Evolutionary conservation across 75 land plant genomes (phyloP).

Genomic region (Ceratopteris richardii): DNA sequence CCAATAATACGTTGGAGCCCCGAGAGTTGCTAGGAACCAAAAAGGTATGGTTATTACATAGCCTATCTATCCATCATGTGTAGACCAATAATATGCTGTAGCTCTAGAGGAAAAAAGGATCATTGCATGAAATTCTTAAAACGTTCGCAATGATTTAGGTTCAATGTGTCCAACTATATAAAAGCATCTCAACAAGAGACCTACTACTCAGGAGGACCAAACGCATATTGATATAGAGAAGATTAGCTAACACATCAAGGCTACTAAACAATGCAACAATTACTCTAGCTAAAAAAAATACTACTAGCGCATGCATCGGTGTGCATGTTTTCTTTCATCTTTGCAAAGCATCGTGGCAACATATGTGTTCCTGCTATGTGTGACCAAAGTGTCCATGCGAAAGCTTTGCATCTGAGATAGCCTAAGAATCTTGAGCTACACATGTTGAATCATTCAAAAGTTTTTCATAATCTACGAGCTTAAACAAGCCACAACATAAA

Average conservation of each 20-base stretch:
- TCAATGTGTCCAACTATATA: constrained; percentile 32
- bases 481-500: no score
- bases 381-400: constrained; percentile 52
- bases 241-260: constrained; percentile 52
- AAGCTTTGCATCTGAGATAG: no score
- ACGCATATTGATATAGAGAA: constrained; percentile 66
- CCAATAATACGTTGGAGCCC: constrained; percentile 42
- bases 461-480: no score
- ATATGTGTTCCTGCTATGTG: constrained; percentile 68
- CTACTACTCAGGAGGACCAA: constrained; percentile 70
- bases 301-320: constrained; percentile 50
- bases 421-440: no score
- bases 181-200: constrained; percentile 60
- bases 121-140: constrained; percentile 17
- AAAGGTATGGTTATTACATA: constrained; percentile 28
- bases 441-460: no score
- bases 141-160: constrained; percentile 3
- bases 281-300: constrained; percentile 20
- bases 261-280: no score
- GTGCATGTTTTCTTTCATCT: constrained; percentile 51
- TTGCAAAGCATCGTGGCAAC: constrained; percentile 63
- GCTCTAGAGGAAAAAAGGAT: constrained; percentile 35
- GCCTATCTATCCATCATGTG: constrained; percentile 30
- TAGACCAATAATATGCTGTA: constrained; percentile 37
- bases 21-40: constrained; percentile 54